Evolutionary conservation across 2,329 filamentous ascomycete species (phyloP), one percentile per base, ranked within the genome.

Genomic region (Alternaria arborescens): DNA sequence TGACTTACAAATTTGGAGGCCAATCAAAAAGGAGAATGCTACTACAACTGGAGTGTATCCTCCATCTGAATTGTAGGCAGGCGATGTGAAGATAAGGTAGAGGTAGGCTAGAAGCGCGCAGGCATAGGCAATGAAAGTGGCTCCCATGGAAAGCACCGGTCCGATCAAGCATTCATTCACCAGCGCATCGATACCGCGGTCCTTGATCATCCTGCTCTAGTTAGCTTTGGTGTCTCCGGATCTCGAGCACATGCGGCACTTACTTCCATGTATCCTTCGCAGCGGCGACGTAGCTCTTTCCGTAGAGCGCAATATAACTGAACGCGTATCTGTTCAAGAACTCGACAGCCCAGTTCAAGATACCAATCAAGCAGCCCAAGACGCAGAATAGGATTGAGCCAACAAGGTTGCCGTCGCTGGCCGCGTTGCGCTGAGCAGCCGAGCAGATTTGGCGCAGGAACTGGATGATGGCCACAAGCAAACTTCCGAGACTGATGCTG

Each of bases 261-360:
- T 76, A 86, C 82, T 69, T 88, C 92, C 93, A 97, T 0, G 93
- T 97, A 69, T 92, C 92, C 80, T 96, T 97, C 36, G 94, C 93
- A 0, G 93, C 91, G 1, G 88, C 84, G 55, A 97, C 86, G 75
- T 97, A 98, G 1, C 91, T 82, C 78, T 96, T 96, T 18, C 94
- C 94, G 75, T 97, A 97, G 0, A 97, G 84, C 0, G 94, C 93
- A 73, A 98, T 97, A 75, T 97, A 93, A 30, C 89, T 93, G 79
- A 96, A 97, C 1, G 93, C 93, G 69, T 96, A 97, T 69, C 93
- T 88, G 80, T 98, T 98, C 80, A 97, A 84, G 72, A 97, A 95
- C 66, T 93, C 85, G 1, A 95, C 88, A 0, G 90, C 90, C 93
- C 94, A 97, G 68, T 97, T 88, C 2, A 97, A 80, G 2, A 97